phyloP scores from a whole-genome alignment of 805 yeast species.

The Wickerhamiella lipophila region DNA sequence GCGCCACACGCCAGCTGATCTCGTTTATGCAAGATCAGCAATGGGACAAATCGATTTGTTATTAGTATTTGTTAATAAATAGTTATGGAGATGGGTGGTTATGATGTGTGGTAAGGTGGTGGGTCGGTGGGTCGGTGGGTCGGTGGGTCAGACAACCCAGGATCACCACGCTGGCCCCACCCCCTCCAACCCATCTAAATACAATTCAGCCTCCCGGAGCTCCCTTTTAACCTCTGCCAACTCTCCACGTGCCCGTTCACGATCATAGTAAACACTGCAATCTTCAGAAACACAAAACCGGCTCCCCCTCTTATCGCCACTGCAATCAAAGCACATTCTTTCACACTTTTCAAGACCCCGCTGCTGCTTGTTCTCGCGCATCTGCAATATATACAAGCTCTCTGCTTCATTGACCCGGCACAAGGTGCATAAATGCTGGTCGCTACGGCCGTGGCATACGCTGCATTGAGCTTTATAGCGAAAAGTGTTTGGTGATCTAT shows the following conservation, averaged over 20 bases:
- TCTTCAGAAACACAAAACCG: conserved; percentile 19
- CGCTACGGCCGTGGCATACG: conserved; percentile 14
- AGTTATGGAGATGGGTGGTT: not conserved
- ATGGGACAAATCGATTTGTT: conserved; percentile 42
- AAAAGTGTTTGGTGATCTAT: not conserved
- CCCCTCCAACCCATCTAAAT: no score
- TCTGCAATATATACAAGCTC: conserved; percentile 12
- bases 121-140: no score
- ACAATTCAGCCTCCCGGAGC: not conserved
- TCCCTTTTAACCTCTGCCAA: not conserved
- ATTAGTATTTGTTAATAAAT: not conserved
- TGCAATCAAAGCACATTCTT: conserved; percentile 17
- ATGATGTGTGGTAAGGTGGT: no score
- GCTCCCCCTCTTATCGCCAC: conserved; percentile 4
- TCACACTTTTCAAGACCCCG: not conserved
- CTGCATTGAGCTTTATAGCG: conserved; percentile 14
- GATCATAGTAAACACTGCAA: conserved; percentile 19
- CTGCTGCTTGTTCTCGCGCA: conserved; percentile 12
- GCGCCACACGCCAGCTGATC: conserved; percentile 52
- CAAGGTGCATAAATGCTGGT: conserved; percentile 2
- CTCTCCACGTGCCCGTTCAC: conserved; percentile 10
- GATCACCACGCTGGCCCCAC: no score
- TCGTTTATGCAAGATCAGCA: conserved; percentile 79
- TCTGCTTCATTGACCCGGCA: conserved; percentile 14
- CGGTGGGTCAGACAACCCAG: no score